These are phyloP conservation scores for Myochromella boudieri DNA, from an alignment of 768 basidiomycete species.

Conservation along the genomic window DNA sequence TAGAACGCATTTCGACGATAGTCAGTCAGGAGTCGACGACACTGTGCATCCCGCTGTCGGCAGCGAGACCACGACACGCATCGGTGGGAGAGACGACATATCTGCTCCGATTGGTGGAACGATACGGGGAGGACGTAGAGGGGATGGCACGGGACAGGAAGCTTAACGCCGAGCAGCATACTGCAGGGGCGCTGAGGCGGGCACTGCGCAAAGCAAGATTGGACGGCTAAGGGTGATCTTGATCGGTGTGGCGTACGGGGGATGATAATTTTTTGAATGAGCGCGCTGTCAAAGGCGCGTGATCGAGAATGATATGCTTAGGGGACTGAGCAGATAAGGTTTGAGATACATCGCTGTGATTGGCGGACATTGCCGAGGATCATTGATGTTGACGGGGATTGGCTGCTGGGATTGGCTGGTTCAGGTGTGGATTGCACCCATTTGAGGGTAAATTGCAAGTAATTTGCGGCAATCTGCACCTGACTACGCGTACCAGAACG, in stretches of 20 bases:
- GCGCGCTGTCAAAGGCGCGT: not conserved
- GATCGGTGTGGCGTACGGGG: constrained; percentile 20
- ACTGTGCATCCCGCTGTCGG: constrained; percentile 37
- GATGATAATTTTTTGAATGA: constrained; percentile 5
- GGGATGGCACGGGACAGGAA: constrained; percentile 79
- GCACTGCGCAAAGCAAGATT: constrained; percentile 59
- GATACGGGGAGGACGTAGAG: constrained; percentile 70
- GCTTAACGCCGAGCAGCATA: constrained; percentile 83
- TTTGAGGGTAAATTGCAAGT: constrained; percentile 3
- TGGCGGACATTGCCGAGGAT: constrained; percentile 7
- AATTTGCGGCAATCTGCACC: not conserved
- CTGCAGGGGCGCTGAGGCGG: constrained; percentile 71
- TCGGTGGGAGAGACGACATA: constrained; percentile 71
- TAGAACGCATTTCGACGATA: constrained; percentile 60
- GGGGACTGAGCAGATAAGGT: constrained; percentile 32
- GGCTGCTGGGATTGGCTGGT: constrained; percentile 1
- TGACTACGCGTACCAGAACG: not conserved
- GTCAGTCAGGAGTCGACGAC: constrained; percentile 30
- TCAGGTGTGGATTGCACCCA: not conserved
- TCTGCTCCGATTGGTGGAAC: constrained; percentile 62
- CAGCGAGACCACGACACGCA: constrained; percentile 54
- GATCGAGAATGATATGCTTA: constrained; percentile 24
- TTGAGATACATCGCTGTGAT: constrained; percentile 24
- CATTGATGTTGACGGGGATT: constrained; percentile 10
- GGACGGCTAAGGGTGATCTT: constrained; percentile 21